A percentile compares a stretch with the other conserved stretches of the same genome.
Conservation (phyloP, 2,329 filamentous ascomycete species). For the Aureobasidium pullulans region DNA sequence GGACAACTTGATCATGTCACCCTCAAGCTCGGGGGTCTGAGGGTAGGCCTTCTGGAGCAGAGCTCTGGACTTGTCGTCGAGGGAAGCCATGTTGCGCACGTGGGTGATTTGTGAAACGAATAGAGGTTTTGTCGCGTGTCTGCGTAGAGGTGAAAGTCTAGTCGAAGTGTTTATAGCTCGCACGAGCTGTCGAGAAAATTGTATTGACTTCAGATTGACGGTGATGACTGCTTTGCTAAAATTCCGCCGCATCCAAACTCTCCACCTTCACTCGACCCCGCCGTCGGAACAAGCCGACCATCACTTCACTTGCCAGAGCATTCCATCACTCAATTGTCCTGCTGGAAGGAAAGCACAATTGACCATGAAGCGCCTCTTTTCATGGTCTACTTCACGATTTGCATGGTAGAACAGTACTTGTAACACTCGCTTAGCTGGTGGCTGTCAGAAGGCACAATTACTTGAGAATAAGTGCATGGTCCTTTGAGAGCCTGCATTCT, state of each 20-base stretch:
- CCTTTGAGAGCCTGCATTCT: too few relatives aligned
- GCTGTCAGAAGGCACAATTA: background rate
- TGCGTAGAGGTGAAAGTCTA: background rate
- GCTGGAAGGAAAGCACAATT: too few relatives aligned
- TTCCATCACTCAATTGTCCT: background rate
- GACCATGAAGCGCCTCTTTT: too few relatives aligned
- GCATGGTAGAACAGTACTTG: too few relatives aligned
- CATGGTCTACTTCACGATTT: too few relatives aligned
- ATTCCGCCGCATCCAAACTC: constrained; percentile 3
- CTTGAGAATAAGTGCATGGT: background rate
- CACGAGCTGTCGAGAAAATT: constrained; percentile 18
- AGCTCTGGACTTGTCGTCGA: constrained; percentile 26
- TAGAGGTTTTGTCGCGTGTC: background rate
- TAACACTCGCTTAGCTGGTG: background rate
- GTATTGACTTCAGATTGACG: constrained; percentile 22
- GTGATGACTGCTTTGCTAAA: constrained; percentile 2
- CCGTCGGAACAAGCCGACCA: constrained; percentile 6
- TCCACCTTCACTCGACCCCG: background rate
- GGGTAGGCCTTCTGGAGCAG: constrained; percentile 28
- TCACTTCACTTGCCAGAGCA: background rate
- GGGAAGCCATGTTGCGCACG: constrained; percentile 24
- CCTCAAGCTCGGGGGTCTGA: constrained; percentile 24
- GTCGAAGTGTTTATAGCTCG: constrained; percentile 15
- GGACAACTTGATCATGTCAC: constrained; percentile 29
- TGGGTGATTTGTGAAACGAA: background rate